Conservation (phyloP, 495 filamentous ascomycete genomes). For the Aspergillus baeticus region DNA sequence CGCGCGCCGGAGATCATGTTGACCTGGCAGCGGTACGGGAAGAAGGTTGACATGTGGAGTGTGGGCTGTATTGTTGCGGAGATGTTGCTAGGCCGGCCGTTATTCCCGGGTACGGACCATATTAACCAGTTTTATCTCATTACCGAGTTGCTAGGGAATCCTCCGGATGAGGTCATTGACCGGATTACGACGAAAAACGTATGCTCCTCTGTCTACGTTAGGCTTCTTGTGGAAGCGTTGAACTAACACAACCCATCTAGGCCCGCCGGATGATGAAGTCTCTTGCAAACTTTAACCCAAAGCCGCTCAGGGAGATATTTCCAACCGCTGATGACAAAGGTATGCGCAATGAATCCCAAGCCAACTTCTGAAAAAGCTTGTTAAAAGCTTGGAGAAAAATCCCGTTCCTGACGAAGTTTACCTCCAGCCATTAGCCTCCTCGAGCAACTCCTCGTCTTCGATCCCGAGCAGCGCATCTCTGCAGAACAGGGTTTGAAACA, state of each 20-base stretch:
- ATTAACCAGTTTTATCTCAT: slow-evolving; percentile 99
- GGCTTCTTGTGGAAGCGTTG: background rate
- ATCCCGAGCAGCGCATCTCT: slow-evolving; percentile 85
- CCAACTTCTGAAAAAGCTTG: background rate
- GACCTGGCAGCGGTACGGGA: slow-evolving; percentile 99
- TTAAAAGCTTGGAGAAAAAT: background rate
- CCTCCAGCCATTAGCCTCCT: slow-evolving; percentile 81
- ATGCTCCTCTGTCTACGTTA: slow-evolving; percentile 26
- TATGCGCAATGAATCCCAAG: slow-evolving; percentile 33
- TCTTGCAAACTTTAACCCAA: slow-evolving; percentile 83
- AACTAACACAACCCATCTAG: slow-evolving; percentile 40
- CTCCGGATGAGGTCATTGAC: slow-evolving; percentile 95
- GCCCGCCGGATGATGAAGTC: slow-evolving; percentile 95
- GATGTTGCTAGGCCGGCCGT: slow-evolving; percentile 96
- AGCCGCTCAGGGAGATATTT: slow-evolving; percentile 85
- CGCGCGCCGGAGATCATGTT: slow-evolving; percentile 99
- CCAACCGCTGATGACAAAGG: slow-evolving; percentile 85
- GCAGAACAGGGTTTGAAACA: slow-evolving; percentile 82
- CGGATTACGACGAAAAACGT: slow-evolving; percentile 98
- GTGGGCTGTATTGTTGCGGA: slow-evolving; percentile 98
- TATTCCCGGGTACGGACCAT: slow-evolving; percentile 98
- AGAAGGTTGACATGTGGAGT: slow-evolving; percentile 99
- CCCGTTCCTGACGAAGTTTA: background rate
- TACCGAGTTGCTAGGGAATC: slow-evolving; percentile 91
- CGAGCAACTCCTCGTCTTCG: slow-evolving; percentile 96